Evolutionary conservation across 805 yeast species (phyloP).

Genomic region (Danielozyma ontarioensis): DNA sequence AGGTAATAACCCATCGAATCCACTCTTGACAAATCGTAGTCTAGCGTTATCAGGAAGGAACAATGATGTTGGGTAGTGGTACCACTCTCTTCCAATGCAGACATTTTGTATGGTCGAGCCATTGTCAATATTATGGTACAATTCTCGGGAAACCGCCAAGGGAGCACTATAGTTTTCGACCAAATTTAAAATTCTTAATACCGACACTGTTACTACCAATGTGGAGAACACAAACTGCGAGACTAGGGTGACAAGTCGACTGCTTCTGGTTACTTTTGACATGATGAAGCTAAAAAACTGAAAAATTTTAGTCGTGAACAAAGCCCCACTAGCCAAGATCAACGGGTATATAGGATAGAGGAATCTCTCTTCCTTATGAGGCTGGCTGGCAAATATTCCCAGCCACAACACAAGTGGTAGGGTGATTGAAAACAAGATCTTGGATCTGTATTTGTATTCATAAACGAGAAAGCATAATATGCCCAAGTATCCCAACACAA

Average conservation of each 20-base stretch:
- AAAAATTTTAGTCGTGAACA: conserved; percentile 27
- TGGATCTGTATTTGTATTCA: conserved; percentile 2
- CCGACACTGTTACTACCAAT: conserved; percentile 28
- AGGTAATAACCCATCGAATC: conserved; percentile 84
- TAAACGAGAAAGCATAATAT: conserved; percentile 16
- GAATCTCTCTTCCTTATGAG: conserved; percentile 92
- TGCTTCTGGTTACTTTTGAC: conserved; percentile 2
- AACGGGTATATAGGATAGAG: conserved; percentile 80
- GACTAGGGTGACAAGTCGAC: conserved; percentile 1
- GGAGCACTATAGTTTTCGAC: conserved; percentile 72
- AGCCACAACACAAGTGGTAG: conserved; percentile 64
- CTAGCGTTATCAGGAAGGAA: conserved; percentile 64
- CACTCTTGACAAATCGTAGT: conserved; percentile 64
- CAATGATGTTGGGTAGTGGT: conserved; percentile 84
- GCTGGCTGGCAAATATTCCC: conserved; percentile 61
- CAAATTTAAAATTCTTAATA: conserved; percentile 55
- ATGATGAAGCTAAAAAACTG: conserved; percentile 1
- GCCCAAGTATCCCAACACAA: conserved; percentile 38
- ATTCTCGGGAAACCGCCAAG: conserved; percentile 46
- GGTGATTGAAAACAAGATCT: conserved; percentile 6
- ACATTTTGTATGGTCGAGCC: conserved; percentile 48
- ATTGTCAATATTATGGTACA: conserved; percentile 21
- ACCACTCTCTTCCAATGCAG: conserved; percentile 96
- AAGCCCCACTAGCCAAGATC: conserved; percentile 57
- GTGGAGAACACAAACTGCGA: conserved; percentile 15